Base-by-base conservation (phyloP, 768 basidiomycete species). In the Candolleomyces efflorescens region DNA sequence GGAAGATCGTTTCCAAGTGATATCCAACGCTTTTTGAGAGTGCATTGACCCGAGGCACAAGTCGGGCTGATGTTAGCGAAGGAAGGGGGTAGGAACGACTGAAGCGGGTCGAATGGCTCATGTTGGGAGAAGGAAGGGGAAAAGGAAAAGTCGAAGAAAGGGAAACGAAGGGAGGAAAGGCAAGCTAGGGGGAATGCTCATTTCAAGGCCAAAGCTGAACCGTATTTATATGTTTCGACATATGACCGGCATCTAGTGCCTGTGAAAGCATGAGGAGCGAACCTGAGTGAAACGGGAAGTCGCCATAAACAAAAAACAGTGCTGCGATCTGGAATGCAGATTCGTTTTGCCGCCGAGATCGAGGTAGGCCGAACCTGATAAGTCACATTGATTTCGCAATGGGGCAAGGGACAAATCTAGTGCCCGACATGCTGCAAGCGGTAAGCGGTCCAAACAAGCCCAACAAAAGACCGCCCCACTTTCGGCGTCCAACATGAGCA, bases 1-100 rank as follows among this genome's bases (percentile, higher is more conserved):
- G 53, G 53, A 45, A 49, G 13, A 59, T 22, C 5, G 58, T 59
- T 43, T 53, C 51, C n/a, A 53, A 36, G 32, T 53, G 51, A 32
- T 38, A 53, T 2, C 36, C 51, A 11, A 53, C 36, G 37, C 37
- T 38, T 22, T 53, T 53, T n/a, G 51, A 53, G 51, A 53, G 39
- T 3, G 51, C 51, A 23, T 53, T 53, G 3, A 23, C 37, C 20
- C 51, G 13, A 11, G 51, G 51, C n/a, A 53, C 32, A 18, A 53
- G 32, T 17, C 51, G 32, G n/a, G 37, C 11, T 0, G 51, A 53
- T n/a, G 51, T 5, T 12, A 36, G 4, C 36, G 32, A 38, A 3
- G 18, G n/a, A 15, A 53, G 32, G 37, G 20, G 37, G 7, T 32
- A n/a, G 7, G 51, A 53, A 53, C 36, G 51, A 24, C 22, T 36